A percentile compares a stretch with the other conserved stretches of the same genome.
These are phyloP conservation scores for Aspergillus fijiensis DNA, from an alignment of 2,329 filamentous ascomycete species.

Conservation along the genomic window DNA sequence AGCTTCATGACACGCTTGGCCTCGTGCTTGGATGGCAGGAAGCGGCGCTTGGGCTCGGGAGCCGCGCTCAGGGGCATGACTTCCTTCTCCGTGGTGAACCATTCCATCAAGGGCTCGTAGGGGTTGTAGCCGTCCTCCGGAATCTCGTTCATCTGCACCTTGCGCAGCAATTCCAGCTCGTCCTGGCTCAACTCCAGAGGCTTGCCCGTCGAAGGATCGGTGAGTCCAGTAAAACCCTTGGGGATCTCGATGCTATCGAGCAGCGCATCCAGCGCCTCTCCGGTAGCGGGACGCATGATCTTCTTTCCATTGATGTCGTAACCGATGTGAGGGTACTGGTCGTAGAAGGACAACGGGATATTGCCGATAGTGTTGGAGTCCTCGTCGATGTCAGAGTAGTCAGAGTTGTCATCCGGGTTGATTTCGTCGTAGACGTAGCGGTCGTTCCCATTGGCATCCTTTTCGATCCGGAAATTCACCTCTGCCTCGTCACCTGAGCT, in stretches of 20 bases:
- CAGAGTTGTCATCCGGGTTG: constrained; percentile 91
- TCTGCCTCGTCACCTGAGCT: constrained; percentile 38
- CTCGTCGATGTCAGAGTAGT: constrained; percentile 81
- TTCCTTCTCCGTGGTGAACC: constrained; percentile 87
- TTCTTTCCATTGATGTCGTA: constrained; percentile 99
- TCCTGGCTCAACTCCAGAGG: constrained; percentile 83
- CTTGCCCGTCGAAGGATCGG: constrained; percentile 90
- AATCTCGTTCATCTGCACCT: constrained; percentile 84
- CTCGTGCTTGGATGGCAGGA: constrained; percentile 95
- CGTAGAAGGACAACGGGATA: constrained; percentile 92
- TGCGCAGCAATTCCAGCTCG: constrained; percentile 83
- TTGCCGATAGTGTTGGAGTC: constrained; percentile 89
- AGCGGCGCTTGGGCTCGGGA: constrained; percentile 92
- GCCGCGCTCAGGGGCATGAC: constrained; percentile 93
- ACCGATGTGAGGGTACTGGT: constrained; percentile 95
- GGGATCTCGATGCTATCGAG: constrained; percentile 96
- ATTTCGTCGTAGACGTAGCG: constrained; percentile 94
- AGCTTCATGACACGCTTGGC: constrained; percentile 96
- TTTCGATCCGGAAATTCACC: constrained; percentile 62
- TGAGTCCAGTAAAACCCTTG: constrained; percentile 95
- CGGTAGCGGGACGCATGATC: constrained; percentile 92
- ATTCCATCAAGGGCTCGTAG: constrained; percentile 91
- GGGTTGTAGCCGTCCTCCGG: constrained; percentile 87
- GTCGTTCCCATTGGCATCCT: constrained; percentile 84
- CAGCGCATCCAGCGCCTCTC: constrained; percentile 87